phyloP scores from a whole-genome alignment of 805 yeast genomes.

The Saccharomyces cerevisiae region DNA sequence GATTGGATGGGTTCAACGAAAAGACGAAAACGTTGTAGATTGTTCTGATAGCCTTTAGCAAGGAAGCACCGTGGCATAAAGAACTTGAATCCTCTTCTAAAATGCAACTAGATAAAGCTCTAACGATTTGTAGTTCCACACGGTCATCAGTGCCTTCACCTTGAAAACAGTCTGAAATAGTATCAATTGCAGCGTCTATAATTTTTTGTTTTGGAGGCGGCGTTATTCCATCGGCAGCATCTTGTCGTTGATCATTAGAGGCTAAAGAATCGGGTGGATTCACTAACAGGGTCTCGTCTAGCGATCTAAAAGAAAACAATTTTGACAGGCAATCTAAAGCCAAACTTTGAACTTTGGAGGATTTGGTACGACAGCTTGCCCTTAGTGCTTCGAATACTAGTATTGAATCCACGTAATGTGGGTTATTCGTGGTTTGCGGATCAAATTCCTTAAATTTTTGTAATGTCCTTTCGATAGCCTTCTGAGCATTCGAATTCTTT shows the following conservation, averaged over 20 bases:
- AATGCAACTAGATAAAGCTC: conserved; percentile 84
- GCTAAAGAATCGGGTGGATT: conserved; percentile 36
- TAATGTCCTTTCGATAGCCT: conserved; percentile 28
- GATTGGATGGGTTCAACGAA: conserved; percentile 74
- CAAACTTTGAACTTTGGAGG: conserved; percentile 54
- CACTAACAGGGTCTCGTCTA: conserved; percentile 53
- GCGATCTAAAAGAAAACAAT: conserved; percentile 69
- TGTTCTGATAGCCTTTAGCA: conserved; percentile 85
- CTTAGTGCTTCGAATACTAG: conserved; percentile 74
- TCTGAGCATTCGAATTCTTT: conserved; percentile 34
- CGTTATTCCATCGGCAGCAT: conserved; percentile 34
- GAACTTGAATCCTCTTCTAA: conserved; percentile 72
- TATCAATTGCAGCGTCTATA: conserved; percentile 76
- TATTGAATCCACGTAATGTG: conserved; percentile 35
- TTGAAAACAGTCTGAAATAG: conserved; percentile 75
- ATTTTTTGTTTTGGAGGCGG: conserved; percentile 49
- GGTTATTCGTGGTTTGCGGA: conserved; percentile 16
- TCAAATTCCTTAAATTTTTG: conserved; percentile 23
- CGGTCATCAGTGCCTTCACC: conserved; percentile 88
- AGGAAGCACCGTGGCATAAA: conserved; percentile 69
- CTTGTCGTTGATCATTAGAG: conserved; percentile 24
- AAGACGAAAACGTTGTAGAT: conserved; percentile 86
- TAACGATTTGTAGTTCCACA: conserved; percentile 84
- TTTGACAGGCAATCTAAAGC: conserved; percentile 85
- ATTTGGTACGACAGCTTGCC: conserved; percentile 61